A percentile compares a stretch with the other conserved stretches of the same genome.
These are phyloP conservation scores for Protomyces arabidopsidicola DNA, from an alignment of 1,139 yeast genomes.

Conservation along the genomic window DNA sequence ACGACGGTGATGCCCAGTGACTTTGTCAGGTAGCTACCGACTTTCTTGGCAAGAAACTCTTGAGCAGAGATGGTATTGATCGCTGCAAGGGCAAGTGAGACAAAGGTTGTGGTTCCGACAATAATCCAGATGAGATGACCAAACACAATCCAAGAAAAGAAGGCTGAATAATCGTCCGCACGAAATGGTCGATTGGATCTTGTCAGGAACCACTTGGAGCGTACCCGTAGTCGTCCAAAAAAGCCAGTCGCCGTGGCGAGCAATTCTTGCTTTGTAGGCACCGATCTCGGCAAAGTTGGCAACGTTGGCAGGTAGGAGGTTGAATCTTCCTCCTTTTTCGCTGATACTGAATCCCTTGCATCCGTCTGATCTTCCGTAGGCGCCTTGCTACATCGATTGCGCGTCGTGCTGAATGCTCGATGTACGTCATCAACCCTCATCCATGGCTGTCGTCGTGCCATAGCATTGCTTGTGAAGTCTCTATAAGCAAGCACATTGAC, in stretches of 20 bases:
- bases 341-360: too few relatives aligned
- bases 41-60: constrained; percentile 72
- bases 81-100: constrained; percentile 70
- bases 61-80: constrained; percentile 85
- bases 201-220: constrained; percentile 67
- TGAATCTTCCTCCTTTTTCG: background rate
- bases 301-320: constrained; percentile 1
- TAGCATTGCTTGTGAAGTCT: background rate
- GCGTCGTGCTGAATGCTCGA: background rate
- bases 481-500: background rate
- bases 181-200: constrained; percentile 67
- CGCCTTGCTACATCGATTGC: background rate
- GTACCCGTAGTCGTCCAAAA: constrained; percentile 51
- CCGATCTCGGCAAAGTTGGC: constrained; percentile 1
- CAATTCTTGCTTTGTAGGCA: constrained; percentile 47
- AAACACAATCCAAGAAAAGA: constrained; percentile 84
- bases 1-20: constrained; percentile 83
- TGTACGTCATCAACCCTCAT: background rate
- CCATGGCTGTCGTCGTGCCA: background rate
- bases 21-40: constrained; percentile 77
- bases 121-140: constrained; percentile 76
- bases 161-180: constrained; percentile 82
- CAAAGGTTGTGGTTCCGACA: constrained; percentile 84
- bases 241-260: constrained; percentile 51
- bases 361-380: background rate